Percentiles rank a stretch among this genome's conserved stretches.
phyloP scores from a whole-genome alignment of 2,329 filamentous ascomycete genomes.

The Pseudogymnoascus sp. region DNA sequence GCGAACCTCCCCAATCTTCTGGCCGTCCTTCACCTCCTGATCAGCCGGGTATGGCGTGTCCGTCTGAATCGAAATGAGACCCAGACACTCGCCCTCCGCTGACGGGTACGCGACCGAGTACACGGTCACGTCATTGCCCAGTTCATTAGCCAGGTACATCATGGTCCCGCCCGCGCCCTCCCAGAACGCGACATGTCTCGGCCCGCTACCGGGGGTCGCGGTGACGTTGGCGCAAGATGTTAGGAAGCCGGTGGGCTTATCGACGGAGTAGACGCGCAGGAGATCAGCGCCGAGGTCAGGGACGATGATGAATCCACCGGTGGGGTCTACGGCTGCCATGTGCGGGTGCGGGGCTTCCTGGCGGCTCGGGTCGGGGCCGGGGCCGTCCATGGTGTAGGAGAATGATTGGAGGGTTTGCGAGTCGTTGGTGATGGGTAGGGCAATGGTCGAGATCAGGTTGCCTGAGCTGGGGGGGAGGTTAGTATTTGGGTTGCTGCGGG shows the following conservation, averaged over 20 bases:
- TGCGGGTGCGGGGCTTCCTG: slow-evolving; percentile 45
- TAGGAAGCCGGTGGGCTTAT: slow-evolving; percentile 33
- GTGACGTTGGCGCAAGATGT: slow-evolving; percentile 31
- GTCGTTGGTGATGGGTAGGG: slow-evolving; percentile 17
- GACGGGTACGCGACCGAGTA: slow-evolving; percentile 32
- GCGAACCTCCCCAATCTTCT: slow-evolving; percentile 49
- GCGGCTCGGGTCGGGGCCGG: slow-evolving; percentile 32
- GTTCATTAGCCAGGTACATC: slow-evolving; percentile 40
- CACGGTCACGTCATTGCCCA: slow-evolving; percentile 35
- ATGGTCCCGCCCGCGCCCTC: slow-evolving; percentile 28
- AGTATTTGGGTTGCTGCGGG: slow-evolving; percentile 11
- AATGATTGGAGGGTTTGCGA: slow-evolving; percentile 32
- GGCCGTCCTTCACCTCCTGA: slow-evolving; percentile 35
- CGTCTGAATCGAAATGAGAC: slow-evolving; percentile 39
- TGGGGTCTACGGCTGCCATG: slow-evolving; percentile 45
- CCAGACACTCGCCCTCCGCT: slow-evolving; percentile 33
- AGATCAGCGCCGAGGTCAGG: slow-evolving; percentile 48
- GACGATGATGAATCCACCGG: slow-evolving; percentile 40
- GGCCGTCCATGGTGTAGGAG: slow-evolving; percentile 31
- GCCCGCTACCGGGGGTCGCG: slow-evolving; percentile 37
- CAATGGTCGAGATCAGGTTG: slow-evolving; percentile 21
- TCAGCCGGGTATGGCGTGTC: slow-evolving; percentile 41
- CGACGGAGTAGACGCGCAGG: slow-evolving; percentile 41
- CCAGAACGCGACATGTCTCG: slow-evolving; percentile 46
- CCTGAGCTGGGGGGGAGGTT: slow-evolving; percentile 11